Percentiles rank a stretch among this genome's conserved stretches.
These are phyloP conservation scores for Iris pallida DNA, from an alignment of 116 monocot species.

Conservation along the genomic window DNA sequence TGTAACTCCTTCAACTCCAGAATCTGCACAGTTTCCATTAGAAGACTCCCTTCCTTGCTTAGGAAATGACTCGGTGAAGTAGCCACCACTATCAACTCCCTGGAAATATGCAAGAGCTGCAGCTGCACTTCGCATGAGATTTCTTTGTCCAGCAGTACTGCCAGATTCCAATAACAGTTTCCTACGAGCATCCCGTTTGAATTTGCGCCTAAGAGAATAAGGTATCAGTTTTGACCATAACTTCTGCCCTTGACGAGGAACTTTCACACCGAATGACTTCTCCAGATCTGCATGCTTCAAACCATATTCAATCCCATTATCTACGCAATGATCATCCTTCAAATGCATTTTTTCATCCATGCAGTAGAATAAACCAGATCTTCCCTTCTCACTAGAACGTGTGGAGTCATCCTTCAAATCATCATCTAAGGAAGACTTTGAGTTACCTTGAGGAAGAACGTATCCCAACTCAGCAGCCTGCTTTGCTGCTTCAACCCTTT, in stretches of 20 bases:
- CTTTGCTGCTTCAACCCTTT: constrained; percentile 58
- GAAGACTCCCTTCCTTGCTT: constrained; percentile 20
- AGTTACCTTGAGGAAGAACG: constrained; percentile 44
- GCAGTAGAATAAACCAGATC: constrained; percentile 42
- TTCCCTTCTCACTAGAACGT: constrained; percentile 18
- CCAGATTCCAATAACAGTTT: constrained; percentile 39
- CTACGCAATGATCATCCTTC: constrained; percentile 62
- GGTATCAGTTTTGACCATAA: constrained; percentile 48
- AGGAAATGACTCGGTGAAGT: constrained; percentile 13
- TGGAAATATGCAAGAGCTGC: constrained; percentile 76
- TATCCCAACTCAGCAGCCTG: constrained; percentile 75
- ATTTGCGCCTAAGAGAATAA: constrained; percentile 27
- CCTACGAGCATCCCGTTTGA: constrained; percentile 41
- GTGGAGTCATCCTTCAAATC: constrained; percentile 16
- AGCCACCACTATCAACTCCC: constrained; percentile 14
- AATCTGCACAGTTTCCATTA: constrained; percentile 16
- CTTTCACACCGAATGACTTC: constrained; percentile 69
- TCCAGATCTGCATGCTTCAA: constrained; percentile 84
- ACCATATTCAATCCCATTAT: constrained; percentile 49
- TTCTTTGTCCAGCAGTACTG: constrained; percentile 55
- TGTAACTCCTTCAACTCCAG: constrained; percentile 8
- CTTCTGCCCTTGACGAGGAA: constrained; percentile 27
- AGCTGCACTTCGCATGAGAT: constrained; percentile 60
- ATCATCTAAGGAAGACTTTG: constrained; percentile 17
- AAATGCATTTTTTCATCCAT: constrained; percentile 55